Percentiles rank a stretch among this genome's conserved stretches.
Conservation (phyloP, 2,329 filamentous ascomycete species). For the Xenosphaeropsis pyriputrescens region DNA sequence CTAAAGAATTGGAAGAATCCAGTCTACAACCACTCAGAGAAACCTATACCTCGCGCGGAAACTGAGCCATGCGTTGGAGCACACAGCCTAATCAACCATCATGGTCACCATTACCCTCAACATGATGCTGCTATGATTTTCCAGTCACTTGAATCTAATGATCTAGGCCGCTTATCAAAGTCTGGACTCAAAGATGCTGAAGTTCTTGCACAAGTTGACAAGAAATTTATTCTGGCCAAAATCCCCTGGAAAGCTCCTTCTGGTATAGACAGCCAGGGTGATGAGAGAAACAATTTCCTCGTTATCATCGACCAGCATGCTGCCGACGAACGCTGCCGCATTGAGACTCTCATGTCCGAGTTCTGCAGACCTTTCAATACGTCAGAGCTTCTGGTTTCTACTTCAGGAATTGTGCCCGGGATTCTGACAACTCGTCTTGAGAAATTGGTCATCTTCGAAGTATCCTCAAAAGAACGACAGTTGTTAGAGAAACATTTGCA, state of each 20-base stretch:
- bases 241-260: conserved; percentile 18
- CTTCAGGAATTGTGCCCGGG: conserved; percentile 5
- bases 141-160: conserved; percentile 7
- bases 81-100: conserved; percentile 10
- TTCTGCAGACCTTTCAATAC: conserved; percentile 25
- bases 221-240: conserved; percentile 72
- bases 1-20: conserved; percentile 62
- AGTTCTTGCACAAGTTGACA: conserved; percentile 72
- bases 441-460: conserved; percentile 47
- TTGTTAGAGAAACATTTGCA: conserved; percentile 37
- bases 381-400: background rate
- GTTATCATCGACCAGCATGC: conserved; percentile 80
- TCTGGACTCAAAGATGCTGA: conserved; percentile 40
- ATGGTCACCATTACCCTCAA: conserved; percentile 12
- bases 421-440: conserved; percentile 23
- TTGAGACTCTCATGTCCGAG: conserved; percentile 56
- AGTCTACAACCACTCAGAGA: conserved; percentile 42
- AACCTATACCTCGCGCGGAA: conserved; percentile 26
- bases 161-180: conserved; percentile 42
- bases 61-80: conserved; percentile 14
- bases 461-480: conserved; percentile 42
- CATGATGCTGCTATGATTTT: conserved; percentile 15
- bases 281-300: conserved; percentile 30
- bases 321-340: conserved; percentile 72
- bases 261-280: background rate